Conservation (phyloP, 805 yeast species). For the Phaffomyces opuntiae region DNA sequence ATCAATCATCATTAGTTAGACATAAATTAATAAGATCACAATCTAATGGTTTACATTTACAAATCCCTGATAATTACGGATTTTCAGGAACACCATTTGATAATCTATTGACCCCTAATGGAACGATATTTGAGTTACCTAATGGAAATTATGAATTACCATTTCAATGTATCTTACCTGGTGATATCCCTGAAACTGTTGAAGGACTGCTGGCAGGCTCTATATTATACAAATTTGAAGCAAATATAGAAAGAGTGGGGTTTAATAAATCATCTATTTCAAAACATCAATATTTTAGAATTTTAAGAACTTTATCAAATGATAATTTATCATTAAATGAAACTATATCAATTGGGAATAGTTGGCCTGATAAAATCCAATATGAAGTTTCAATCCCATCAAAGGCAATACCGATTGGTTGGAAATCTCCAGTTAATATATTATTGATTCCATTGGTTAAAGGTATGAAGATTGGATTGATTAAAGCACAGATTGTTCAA, state of each 20-base stretch:
- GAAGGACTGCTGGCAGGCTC: slow-evolving; percentile 84
- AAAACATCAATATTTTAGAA: slow-evolving; percentile 55
- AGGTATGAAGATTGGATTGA: slow-evolving; percentile 63
- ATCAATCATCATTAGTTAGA: slow-evolving; percentile 4
- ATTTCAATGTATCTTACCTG: slow-evolving; percentile 75
- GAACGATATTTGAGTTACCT: slow-evolving; percentile 34
- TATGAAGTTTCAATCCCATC: slow-evolving; percentile 81
- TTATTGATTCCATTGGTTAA: slow-evolving; percentile 72
- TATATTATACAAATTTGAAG: slow-evolving; percentile 63
- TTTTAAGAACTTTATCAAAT: slow-evolving; percentile 73
- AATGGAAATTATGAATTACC: slow-evolving; percentile 86
- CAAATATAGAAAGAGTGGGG: slow-evolving; percentile 62
- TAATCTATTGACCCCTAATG: slow-evolving; percentile 16
- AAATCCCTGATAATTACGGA: slow-evolving; percentile 22
- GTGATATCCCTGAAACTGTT: slow-evolving; percentile 71
- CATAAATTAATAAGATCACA: slow-evolving; percentile 16
- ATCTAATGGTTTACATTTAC: slow-evolving; percentile 18
- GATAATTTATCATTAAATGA: slow-evolving; percentile 70
- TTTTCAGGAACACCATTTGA: slow-evolving; percentile 28
- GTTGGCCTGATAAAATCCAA: slow-evolving; percentile 86
- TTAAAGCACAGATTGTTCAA: slow-evolving; percentile 62
- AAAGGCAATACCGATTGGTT: slow-evolving; percentile 82
- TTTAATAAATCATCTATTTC: slow-evolving; percentile 43
- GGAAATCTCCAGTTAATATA: slow-evolving; percentile 60
- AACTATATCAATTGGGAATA: slow-evolving; percentile 83